Conservation (phyloP, 2,329 filamentous ascomycete genomes). For the Clarireedia monteithiana region DNA sequence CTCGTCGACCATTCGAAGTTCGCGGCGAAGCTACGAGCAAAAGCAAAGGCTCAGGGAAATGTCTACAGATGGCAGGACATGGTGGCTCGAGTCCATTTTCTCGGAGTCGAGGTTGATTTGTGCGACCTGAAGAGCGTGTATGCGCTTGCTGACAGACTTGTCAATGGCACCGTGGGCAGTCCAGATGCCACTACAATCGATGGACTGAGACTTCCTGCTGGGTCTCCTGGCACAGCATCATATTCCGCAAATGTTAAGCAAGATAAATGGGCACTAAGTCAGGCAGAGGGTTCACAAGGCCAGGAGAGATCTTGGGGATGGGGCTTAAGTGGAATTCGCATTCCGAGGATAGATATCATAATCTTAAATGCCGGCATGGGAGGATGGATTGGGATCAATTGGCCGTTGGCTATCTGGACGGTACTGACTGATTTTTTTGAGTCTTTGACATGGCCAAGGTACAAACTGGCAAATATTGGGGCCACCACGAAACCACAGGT, state of each 20-base stretch:
- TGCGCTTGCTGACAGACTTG: constrained; percentile 23
- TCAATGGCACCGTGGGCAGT: constrained; percentile 28
- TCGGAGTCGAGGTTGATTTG: constrained; percentile 52
- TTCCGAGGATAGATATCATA: constrained; percentile 69
- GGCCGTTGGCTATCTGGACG: constrained; percentile 46
- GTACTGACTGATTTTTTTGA: constrained; percentile 55
- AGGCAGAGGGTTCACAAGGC: constrained; percentile 44
- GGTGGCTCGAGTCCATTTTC: constrained; percentile 46
- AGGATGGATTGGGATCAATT: constrained; percentile 76
- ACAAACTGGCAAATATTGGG: constrained; percentile 57
- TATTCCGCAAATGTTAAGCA: constrained; percentile 22
- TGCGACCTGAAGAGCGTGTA: constrained; percentile 47
- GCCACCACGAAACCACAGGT: constrained; percentile 45
- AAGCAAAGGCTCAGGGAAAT: constrained; percentile 48
- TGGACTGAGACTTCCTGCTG: constrained; percentile 25
- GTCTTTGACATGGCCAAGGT: constrained; percentile 68
- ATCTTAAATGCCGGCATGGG: constrained; percentile 86
- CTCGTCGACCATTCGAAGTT: constrained; percentile 36
- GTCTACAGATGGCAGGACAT: constrained; percentile 39
- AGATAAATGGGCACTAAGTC: constrained; percentile 33
- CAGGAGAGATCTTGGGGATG: constrained; percentile 35
- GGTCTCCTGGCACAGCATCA: constrained; percentile 26
- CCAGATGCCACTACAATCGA: constrained; percentile 28
- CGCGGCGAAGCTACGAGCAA: constrained; percentile 38
- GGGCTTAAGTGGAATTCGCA: constrained; percentile 35